These are phyloP conservation scores for Dendrobium chrysotoxum DNA, from an alignment of 106 monocot genomes.

Conservation along the genomic window DNA sequence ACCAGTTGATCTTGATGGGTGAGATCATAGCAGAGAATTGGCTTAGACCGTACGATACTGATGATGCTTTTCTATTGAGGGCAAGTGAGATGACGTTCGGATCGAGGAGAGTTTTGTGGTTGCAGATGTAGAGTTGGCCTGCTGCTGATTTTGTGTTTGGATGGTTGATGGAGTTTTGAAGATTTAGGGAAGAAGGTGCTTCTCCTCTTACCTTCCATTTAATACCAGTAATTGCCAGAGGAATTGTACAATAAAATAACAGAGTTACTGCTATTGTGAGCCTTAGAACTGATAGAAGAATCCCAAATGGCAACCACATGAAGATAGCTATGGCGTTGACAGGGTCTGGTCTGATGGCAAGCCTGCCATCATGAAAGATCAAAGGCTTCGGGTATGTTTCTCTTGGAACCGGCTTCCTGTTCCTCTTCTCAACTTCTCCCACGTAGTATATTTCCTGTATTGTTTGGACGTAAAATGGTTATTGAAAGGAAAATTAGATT, in stretches of 20 bases:
- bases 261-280: conserved; percentile 9
- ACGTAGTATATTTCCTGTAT: conserved; percentile 27
- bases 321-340: conserved; percentile 19
- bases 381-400: conserved; percentile 34
- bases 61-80: conserved; percentile 17
- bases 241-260: conserved; percentile 9
- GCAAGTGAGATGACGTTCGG: conserved; percentile 39
- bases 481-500: no score
- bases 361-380: conserved; percentile 48
- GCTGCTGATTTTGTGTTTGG: not conserved
- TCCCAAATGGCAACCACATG: conserved; percentile 34
- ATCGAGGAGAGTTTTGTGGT: conserved; percentile 72
- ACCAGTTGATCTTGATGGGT: conserved; percentile 46
- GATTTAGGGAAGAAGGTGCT: not conserved
- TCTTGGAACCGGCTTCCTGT: conserved; percentile 24
- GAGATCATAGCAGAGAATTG: conserved; percentile 43
- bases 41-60: conserved; percentile 77
- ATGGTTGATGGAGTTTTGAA: no score
- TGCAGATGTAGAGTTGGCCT: conserved; percentile 48
- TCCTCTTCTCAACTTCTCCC: conserved; percentile 21
- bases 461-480: not conserved
- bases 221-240: conserved; percentile 22
- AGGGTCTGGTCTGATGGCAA: conserved; percentile 36
- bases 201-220: not conserved
- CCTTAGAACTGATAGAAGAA: conserved; percentile 21